phyloP scores from a whole-genome alignment of 176 grass and related monocot genomes.

The Thalia dealbata region DNA sequence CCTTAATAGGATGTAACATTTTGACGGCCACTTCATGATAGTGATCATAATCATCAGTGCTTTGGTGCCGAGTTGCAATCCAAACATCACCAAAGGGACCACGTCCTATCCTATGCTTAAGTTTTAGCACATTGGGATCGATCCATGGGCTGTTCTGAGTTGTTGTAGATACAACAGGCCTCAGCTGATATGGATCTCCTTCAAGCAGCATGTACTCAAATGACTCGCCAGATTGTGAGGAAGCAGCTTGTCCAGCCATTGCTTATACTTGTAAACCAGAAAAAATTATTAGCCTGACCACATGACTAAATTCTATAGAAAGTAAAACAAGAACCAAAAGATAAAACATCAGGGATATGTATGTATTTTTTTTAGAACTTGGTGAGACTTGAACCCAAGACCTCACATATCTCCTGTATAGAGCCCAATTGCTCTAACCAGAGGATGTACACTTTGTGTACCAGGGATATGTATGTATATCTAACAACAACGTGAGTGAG shows the following conservation, averaged over 20 bases:
- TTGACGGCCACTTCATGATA: conserved; percentile 89
- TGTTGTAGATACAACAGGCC: conserved; percentile 47
- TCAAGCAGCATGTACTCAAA: conserved; percentile 94
- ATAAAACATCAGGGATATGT: neutral
- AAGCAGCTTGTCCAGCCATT: conserved; percentile 48
- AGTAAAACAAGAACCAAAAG: neutral
- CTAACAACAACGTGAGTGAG: neutral
- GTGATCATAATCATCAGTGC: conserved; percentile 43
- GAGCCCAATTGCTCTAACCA: too few relatives aligned
- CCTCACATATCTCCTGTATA: too few relatives aligned
- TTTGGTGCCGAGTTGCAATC: conserved; percentile 83
- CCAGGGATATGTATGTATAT: too few relatives aligned
- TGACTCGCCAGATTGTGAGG: conserved; percentile 35
- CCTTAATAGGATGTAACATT: conserved; percentile 81
- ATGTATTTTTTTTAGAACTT: too few relatives aligned
- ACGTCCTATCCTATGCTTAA: conserved; percentile 88
- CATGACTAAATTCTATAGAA: neutral
- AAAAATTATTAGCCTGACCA: neutral
- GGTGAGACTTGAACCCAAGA: too few relatives aligned
- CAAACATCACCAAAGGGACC: conserved; percentile 84
- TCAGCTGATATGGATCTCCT: conserved; percentile 55
- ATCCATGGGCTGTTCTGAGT: conserved; percentile 82
- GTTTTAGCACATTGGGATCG: conserved; percentile 42
- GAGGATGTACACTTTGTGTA: too few relatives aligned
- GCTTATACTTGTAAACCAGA: neutral